These are phyloP conservation scores for Candida oleophila DNA, from an alignment of 805 yeast species.

Conservation along the genomic window DNA sequence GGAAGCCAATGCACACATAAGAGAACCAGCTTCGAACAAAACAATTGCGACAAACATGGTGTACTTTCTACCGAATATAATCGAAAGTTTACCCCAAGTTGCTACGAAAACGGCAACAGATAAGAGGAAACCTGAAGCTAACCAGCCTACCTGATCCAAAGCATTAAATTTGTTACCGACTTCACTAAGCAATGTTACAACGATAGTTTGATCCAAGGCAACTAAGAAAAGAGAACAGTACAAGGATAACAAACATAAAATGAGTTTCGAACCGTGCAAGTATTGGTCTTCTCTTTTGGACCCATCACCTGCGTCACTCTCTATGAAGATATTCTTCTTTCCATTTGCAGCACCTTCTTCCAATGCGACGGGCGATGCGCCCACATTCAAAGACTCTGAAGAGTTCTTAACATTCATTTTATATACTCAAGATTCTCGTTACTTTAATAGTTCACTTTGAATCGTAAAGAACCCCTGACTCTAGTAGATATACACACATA, in stretches of 20 bases:
- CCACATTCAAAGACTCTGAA: no score
- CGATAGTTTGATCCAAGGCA: conserved; percentile 41
- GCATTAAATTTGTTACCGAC: conserved; percentile 37
- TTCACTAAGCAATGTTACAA: conserved; percentile 30
- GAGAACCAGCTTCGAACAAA: conserved; percentile 33
- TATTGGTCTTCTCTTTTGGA: conserved; percentile 38
- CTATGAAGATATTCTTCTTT: conserved; percentile 22
- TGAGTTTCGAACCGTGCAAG: conserved; percentile 26
- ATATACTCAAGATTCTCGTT: no score
- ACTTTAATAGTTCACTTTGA: no score
- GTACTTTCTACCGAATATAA: conserved; percentile 36
- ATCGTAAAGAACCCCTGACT: no score
- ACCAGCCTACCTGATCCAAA: conserved; percentile 37
- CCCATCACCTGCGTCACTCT: conserved; percentile 45
- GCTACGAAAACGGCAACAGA: conserved; percentile 32
- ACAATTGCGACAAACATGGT: conserved; percentile 24
- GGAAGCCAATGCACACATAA: conserved; percentile 36
- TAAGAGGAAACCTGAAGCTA: conserved; percentile 35
- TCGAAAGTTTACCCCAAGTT: conserved; percentile 37
- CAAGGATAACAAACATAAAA: conserved; percentile 24
- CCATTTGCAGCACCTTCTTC: background rate
- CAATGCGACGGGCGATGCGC: background rate
- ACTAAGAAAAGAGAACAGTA: conserved; percentile 31
- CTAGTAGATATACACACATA: no score
- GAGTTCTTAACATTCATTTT: no score